phyloP scores from a whole-genome alignment of 345 rosid genomes.

The Geranium rotundifolium region DNA sequence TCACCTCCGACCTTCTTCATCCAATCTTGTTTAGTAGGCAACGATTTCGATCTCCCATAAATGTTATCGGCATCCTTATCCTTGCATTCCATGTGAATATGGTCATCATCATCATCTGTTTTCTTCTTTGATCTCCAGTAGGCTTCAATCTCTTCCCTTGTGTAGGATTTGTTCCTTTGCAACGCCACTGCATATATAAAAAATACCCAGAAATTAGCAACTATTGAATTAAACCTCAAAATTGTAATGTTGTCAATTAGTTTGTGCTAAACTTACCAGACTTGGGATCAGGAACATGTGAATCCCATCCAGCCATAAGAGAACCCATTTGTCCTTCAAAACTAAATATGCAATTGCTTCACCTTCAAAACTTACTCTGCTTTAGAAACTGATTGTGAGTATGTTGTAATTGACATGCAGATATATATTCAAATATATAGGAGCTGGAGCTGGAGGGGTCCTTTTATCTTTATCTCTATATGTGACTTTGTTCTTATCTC shows the following conservation, averaged over 20 bases:
- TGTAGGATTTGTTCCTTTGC: slow-evolving; percentile 52
- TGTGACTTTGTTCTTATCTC: slow-evolving; percentile 20
- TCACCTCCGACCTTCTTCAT: slow-evolving; percentile 11
- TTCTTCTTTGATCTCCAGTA: slow-evolving; percentile 64
- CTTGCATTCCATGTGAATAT: slow-evolving; percentile 6
- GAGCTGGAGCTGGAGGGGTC: background rate
- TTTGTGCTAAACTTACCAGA: slow-evolving; percentile 26
- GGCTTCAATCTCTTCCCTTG: slow-evolving; percentile 61
- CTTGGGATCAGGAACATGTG: slow-evolving; percentile 34
- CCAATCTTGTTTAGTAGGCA: slow-evolving; percentile 14
- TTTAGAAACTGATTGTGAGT: background rate
- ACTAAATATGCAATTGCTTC: background rate
- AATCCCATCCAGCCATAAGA: slow-evolving; percentile 95
- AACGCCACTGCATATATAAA: slow-evolving; percentile 37
- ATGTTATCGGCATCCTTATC: background rate
- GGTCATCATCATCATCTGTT: slow-evolving; percentile 44
- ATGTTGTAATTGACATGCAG: background rate
- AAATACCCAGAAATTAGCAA: too few species aligned
- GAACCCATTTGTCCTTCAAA: slow-evolving; percentile 55
- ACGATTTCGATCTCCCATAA: slow-evolving; percentile 24
- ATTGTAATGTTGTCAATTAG: background rate
- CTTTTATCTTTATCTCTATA: slow-evolving; percentile 3
- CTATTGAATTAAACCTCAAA: too few species aligned
- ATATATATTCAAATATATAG: background rate
- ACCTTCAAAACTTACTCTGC: background rate